Evolutionary conservation across 1,284 basidiomycete species (phyloP), one percentile per base, ranked within the genome.

Genomic region (Cryptococcus sp.): DNA sequence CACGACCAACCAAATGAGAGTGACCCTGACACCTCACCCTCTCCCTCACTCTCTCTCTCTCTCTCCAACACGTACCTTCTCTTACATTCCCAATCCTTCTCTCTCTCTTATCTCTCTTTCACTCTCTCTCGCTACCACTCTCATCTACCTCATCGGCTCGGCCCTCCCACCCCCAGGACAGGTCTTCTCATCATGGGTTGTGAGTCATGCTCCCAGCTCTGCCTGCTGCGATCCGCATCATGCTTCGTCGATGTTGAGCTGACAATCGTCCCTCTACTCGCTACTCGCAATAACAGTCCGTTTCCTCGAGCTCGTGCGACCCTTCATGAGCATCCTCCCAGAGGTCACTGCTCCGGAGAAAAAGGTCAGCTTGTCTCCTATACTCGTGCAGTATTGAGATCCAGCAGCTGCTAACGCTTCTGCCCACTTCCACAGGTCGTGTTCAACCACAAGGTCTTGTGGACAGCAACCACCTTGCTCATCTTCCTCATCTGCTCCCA

Each of bases 401-500:
- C 5, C 30, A 35, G 7, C 30, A 35, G 30, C 30, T 35, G 30
- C 30, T 35, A 35, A 35, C 30, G 20, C n/a, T 25, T 30, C 16
- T 27, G n/a, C 4, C n/a, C 39, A 49, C 4, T 42, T 54, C 40
- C 30, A 6, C 67, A 91, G 90, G 89, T 94, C 61, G 90, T 91
- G 27, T 96, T 95, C 84, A 91, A 93, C 82, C 91, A 93, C 85
- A 94, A 94, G 80, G 85, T 95, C 63, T 83, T 93, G 85, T 97
- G 93, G 93, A 97, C 93, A 16, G 91, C 93, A 59, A 92, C 95
- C 51, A 95, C 93, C 10, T 90, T 97, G 71, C 87, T 96, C 80
- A 95, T 97, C 79, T 96, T 96, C 89, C 82, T 97, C 76, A 92
- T 96, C 66, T 95, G 93, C 84, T 95, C 92, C 47, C 93, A 96